These are phyloP conservation scores for Rhynchosporium graminicola DNA, from an alignment of 2,329 filamentous ascomycete species.

Conservation along the genomic window DNA sequence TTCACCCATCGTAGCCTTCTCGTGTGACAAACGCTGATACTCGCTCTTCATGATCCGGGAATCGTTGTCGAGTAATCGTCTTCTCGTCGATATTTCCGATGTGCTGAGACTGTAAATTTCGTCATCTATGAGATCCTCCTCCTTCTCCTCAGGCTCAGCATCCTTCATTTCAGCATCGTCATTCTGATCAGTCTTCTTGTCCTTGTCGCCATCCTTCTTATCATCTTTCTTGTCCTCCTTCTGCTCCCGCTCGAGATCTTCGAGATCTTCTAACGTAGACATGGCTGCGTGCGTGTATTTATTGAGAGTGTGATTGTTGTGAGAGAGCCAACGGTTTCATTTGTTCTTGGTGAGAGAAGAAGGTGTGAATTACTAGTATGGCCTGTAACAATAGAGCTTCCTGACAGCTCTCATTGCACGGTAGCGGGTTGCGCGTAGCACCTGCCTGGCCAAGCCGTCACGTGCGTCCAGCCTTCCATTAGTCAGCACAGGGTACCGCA, in stretches of 20 bases:
- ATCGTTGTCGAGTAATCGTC: constrained; percentile 93
- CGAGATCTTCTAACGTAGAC: constrained; percentile 77
- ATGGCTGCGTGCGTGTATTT: constrained; percentile 48
- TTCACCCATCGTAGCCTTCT: constrained; percentile 93
- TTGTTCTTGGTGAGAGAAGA: constrained; percentile 23
- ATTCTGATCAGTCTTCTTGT: constrained; percentile 56
- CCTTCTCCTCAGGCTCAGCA: constrained; percentile 65
- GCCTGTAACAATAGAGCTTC: constrained; percentile 15
- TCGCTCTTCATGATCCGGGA: constrained; percentile 99
- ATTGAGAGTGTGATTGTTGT: constrained; percentile 14
- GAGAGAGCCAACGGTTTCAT: background rate
- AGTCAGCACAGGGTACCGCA: background rate
- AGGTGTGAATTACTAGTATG: constrained; percentile 18
- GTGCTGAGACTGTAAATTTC: constrained; percentile 93
- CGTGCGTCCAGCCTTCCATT: background rate
- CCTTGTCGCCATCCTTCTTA: constrained; percentile 57
- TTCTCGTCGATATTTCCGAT: constrained; percentile 89
- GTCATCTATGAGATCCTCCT: constrained; percentile 84
- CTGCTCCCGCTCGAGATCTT: constrained; percentile 71
- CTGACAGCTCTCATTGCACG: constrained; percentile 19
- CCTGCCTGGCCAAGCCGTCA: background rate
- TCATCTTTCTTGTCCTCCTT: constrained; percentile 63
- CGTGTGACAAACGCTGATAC: constrained; percentile 87
- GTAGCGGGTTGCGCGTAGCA: constrained; percentile 14
- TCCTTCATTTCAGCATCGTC: constrained; percentile 93